Evolutionary conservation across 2,329 filamentous ascomycete genomes (phyloP), one percentile per base, ranked within the genome.

Genomic region (Colletotrichum sp.): DNA sequence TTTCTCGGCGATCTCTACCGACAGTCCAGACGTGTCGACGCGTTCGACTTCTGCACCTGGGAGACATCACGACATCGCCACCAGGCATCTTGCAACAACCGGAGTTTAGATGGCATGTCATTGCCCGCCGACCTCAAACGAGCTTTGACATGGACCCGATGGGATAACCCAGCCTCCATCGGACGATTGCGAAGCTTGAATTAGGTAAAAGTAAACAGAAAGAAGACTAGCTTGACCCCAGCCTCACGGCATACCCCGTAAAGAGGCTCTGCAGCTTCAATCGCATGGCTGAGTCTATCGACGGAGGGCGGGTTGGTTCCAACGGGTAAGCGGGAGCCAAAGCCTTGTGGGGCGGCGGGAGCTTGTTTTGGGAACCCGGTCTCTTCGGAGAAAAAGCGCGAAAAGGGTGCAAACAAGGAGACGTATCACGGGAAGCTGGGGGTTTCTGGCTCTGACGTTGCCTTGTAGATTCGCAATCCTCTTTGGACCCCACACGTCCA

Each of bases 101-200:
- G 67, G 67, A 69, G 67, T 69, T 69, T 69, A 69, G 67, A 69
- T 69, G 67, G 67, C 67, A 60, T 69, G 52, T 39, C 52, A 16
- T 69, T 52, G 32, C 32, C 67, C 67, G 26, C 67, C 15, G 32
- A 69, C 67, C 67, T 69, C 67, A 69, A 69, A 59, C 67, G 52
- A 69, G 67, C 67, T 60, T 32, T 60, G 67, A 44, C 67, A 59
- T 44, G 67, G 30, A 32, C 32, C 16, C 6, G 30, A 28, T 18
- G 30, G 67, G 52, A 39, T 60, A 28, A 44, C 67, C 67, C 55
- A 60, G 32, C 22, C 67, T 22, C 67, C 26, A 69, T 69, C 67
- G 67, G 55, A 69, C 52, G 67, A 69, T 60, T 36, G 55, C 67
- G 55, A 69, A 69, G 67, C 55, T 69, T 69, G 55, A 69, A 60